A percentile compares a stretch with the other conserved stretches of the same genome.
These are phyloP conservation scores for Pulveroboletus ravenelii DNA, from an alignment of 768 basidiomycete genomes.

Conservation along the genomic window DNA sequence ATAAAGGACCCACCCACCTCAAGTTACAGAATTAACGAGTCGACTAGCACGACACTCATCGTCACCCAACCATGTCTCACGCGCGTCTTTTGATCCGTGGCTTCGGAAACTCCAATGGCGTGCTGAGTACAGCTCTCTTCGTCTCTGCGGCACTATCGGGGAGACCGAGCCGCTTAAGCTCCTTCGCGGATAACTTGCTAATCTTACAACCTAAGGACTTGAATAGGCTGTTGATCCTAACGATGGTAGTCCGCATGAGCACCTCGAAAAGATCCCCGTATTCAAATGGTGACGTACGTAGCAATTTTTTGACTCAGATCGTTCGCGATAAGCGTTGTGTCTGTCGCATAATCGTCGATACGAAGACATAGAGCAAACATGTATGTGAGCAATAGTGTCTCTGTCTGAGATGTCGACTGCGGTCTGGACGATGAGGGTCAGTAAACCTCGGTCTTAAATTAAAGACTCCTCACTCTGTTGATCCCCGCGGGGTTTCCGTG, in stretches of 20 bases:
- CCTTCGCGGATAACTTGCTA: conserved; percentile 48
- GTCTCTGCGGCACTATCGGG: conserved; percentile 55
- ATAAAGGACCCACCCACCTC: not conserved
- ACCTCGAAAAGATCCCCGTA: not conserved
- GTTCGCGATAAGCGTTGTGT: conserved; percentile 60
- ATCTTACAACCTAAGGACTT: conserved; percentile 79
- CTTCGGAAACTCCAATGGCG: conserved; percentile 82
- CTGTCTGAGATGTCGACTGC: conserved; percentile 60
- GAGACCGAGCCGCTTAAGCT: conserved; percentile 67
- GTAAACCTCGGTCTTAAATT: not conserved
- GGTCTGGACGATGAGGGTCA: conserved; percentile 28
- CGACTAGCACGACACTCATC: not conserved
- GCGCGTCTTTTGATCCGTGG: conserved; percentile 35
- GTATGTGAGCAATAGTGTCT: conserved; percentile 69
- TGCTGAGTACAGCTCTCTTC: conserved; percentile 68
- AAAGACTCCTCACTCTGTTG: conserved; percentile 47
- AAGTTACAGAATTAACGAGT: not conserved
- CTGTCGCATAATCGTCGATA: conserved; percentile 71
- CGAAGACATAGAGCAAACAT: conserved; percentile 79
- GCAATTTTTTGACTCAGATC: conserved; percentile 64
- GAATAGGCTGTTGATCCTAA: conserved; percentile 64
- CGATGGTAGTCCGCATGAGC: not conserved
- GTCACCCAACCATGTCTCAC: conserved; percentile 7
- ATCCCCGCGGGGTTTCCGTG: conserved; percentile 68
- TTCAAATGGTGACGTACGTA: conserved; percentile 48